Evolutionary conservation across 768 basidiomycete species (phyloP).

Genomic region (Trametes cubensis): DNA sequence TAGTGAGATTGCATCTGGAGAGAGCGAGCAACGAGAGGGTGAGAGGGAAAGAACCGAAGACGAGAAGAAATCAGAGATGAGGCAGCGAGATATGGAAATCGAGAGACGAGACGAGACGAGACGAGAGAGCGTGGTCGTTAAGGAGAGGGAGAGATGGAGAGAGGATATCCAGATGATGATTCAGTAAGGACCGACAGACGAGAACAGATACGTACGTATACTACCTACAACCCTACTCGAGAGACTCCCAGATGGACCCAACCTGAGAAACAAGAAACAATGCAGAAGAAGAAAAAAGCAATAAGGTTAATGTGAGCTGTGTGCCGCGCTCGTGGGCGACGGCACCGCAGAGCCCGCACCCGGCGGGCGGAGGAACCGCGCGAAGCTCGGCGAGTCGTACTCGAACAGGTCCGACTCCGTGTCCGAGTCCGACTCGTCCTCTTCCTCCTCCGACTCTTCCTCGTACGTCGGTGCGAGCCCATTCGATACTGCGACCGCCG

Average conservation of each 20-base stretch:
- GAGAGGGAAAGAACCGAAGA: no score
- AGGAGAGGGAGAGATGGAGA: background rate
- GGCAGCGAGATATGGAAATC: background rate
- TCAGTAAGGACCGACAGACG: background rate
- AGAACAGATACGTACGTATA: background rate
- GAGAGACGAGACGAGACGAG: background rate
- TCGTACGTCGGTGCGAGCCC: slow-evolving; percentile 30
- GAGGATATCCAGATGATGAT: background rate
- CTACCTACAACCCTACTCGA: background rate
- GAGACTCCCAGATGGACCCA: background rate
- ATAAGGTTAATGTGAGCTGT: slow-evolving; percentile 4
- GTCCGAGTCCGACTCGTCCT: slow-evolving; percentile 34
- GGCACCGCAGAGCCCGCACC: background rate
- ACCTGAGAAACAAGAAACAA: background rate
- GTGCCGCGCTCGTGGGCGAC: background rate
- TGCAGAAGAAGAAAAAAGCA: background rate
- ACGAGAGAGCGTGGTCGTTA: background rate
- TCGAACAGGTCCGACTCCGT: slow-evolving; percentile 40
- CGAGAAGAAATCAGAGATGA: background rate
- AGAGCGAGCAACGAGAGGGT: background rate
- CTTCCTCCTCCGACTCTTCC: slow-evolving; percentile 38
- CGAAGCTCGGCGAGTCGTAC: slow-evolving; percentile 36
- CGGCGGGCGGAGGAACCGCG: slow-evolving; percentile 17
- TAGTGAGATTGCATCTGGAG: background rate
- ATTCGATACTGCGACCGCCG: background rate